phyloP scores from a whole-genome alignment of 768 basidiomycete species.

The Auriculariales sp. region DNA sequence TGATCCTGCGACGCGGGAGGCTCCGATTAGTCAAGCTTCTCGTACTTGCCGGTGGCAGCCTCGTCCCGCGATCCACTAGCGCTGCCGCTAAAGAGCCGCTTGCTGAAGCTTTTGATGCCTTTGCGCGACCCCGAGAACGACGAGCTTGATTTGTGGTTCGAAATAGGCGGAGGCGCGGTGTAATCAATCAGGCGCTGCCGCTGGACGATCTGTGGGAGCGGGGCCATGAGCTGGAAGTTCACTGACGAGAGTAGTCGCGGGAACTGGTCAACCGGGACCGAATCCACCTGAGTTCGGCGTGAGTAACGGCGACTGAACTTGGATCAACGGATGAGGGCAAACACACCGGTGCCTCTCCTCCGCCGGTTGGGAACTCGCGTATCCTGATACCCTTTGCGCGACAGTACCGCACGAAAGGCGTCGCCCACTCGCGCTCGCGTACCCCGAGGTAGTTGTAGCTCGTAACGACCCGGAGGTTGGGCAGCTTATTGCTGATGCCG shows the following conservation, averaged over 20 bases:
- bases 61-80: too few species aligned
- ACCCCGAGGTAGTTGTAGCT: neutral
- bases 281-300: neutral
- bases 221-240: neutral
- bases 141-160: too few species aligned
- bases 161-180: neutral
- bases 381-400: neutral
- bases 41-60: too few species aligned
- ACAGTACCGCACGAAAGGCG: neutral
- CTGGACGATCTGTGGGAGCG: neutral
- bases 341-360: neutral
- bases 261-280: neutral
- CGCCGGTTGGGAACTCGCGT: neutral
- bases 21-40: too few species aligned
- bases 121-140: too few species aligned
- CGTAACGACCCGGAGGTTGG: neutral
- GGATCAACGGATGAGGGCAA: neutral
- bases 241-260: neutral
- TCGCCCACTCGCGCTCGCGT: neutral
- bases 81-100: too few species aligned
- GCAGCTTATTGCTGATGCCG: neutral
- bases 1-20: too few species aligned
- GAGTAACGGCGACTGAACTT: neutral
- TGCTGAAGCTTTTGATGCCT: too few species aligned
- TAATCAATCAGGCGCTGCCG: neutral